Evolutionary conservation across 176 grass and related monocot genomes (phyloP).

Genomic region (Triticum urartu): DNA sequence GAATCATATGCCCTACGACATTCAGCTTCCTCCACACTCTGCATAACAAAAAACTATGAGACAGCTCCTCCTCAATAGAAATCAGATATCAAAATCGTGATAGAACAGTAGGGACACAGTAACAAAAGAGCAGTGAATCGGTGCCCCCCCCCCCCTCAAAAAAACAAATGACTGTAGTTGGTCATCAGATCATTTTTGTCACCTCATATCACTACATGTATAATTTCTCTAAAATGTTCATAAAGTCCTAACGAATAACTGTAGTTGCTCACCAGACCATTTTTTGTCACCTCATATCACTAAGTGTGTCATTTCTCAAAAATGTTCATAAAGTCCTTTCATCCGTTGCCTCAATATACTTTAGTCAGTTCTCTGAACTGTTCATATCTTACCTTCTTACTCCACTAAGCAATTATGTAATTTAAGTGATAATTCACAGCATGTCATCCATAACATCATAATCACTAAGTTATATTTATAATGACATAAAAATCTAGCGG

Average conservation of each 20-base stretch:
- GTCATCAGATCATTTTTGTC: neutral
- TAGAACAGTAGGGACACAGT: neutral
- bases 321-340: neutral
- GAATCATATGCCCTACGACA: conserved; percentile 87
- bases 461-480: neutral
- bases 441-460: neutral
- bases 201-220: neutral
- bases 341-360: neutral
- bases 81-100: neutral
- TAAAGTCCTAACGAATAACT: neutral
- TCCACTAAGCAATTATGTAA: neutral
- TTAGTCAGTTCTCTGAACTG: too few species aligned
- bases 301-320: neutral
- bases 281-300: too few species aligned
- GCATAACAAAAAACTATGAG: conserved; percentile 28
- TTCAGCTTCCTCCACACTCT: conserved; percentile 98
- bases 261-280: too few species aligned
- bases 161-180: neutral
- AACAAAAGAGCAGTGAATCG: neutral
- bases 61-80: neutral
- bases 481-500: neutral
- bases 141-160: neutral
- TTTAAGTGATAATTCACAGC: neutral
- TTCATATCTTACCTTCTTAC: neutral
- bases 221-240: neutral